Conservation (phyloP, 1,284 basidiomycete species). For the Boletellus sp. region DNA sequence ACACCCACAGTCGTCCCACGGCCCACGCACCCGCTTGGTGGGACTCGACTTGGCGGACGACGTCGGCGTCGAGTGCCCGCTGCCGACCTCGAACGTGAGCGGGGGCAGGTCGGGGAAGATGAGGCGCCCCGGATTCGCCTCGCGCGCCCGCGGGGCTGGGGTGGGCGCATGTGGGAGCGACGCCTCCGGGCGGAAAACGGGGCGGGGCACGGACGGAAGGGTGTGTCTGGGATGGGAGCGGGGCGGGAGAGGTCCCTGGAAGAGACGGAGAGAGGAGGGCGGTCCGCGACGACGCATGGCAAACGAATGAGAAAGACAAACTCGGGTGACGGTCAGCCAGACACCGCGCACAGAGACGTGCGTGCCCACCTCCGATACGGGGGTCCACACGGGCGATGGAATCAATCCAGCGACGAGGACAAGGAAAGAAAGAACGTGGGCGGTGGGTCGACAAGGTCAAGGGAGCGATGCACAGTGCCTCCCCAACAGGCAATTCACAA, state of each 20-base stretch:
- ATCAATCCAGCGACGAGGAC: neutral
- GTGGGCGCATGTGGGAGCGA: constrained; percentile 27
- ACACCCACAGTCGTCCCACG: constrained; percentile 55
- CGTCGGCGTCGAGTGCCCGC: constrained; percentile 9
- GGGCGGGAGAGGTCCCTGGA: constrained; percentile 53
- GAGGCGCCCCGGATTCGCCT: constrained; percentile 1
- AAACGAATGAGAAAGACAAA: neutral
- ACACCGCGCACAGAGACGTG: too few species aligned
- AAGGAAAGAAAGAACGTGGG: neutral
- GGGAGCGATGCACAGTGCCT: too few species aligned
- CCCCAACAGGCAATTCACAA: too few species aligned
- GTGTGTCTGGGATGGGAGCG: constrained; percentile 52
- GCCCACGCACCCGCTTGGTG: constrained; percentile 47
- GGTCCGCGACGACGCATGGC: constrained; percentile 58
- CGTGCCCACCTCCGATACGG: too few species aligned
- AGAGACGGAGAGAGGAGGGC: constrained; percentile 54
- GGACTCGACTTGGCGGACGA: constrained; percentile 18
- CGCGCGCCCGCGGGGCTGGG: constrained; percentile 19
- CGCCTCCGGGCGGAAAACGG: constrained; percentile 43
- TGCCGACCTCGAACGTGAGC: constrained; percentile 12
- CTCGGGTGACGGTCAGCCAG: neutral
- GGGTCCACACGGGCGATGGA: too few species aligned
- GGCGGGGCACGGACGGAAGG: constrained; percentile 53
- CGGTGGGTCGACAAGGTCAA: too few species aligned
- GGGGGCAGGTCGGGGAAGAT: constrained; percentile 16